Conservation (phyloP, 306 rosid species). For the Quercus cerris region DNA sequence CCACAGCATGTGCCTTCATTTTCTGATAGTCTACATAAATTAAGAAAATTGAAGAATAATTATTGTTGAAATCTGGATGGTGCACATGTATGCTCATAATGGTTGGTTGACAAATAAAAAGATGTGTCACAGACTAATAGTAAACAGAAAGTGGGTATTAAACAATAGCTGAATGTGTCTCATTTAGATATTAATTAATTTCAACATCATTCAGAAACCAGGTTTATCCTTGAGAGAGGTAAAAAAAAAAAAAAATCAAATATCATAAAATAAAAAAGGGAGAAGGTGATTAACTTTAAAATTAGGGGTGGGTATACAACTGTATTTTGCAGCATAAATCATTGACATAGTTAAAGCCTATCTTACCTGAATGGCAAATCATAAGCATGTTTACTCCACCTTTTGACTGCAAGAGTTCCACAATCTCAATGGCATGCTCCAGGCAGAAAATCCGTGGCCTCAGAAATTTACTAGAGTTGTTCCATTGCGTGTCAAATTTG, state of each 20-base stretch:
- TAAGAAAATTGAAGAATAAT: conserved; percentile 15
- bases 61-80: conserved; percentile 10
- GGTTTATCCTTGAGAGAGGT: neutral
- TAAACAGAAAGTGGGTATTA: neutral
- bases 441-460: conserved; percentile 95
- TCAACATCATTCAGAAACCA: neutral
- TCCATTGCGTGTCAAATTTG: conserved; percentile 47
- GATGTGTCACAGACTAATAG: neutral
- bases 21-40: conserved; percentile 75
- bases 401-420: conserved; percentile 75
- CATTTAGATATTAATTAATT: neutral
- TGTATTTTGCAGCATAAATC: neutral
- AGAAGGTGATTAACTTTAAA: neutral
- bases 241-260: neutral
- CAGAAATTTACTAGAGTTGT: conserved; percentile 47
- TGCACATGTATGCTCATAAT: neutral
- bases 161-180: neutral
- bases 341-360: neutral
- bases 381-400: conserved; percentile 89
- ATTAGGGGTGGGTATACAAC: conserved; percentile 1
- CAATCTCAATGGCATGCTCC: conserved; percentile 79
- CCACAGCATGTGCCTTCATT: conserved; percentile 84
- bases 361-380: conserved; percentile 95
- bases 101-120: neutral
- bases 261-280: neutral